Evolutionary conservation across 176 grass and related monocot species (phyloP), one percentile per base, ranked within the genome.

Genomic region (Eragrostis curvula): DNA sequence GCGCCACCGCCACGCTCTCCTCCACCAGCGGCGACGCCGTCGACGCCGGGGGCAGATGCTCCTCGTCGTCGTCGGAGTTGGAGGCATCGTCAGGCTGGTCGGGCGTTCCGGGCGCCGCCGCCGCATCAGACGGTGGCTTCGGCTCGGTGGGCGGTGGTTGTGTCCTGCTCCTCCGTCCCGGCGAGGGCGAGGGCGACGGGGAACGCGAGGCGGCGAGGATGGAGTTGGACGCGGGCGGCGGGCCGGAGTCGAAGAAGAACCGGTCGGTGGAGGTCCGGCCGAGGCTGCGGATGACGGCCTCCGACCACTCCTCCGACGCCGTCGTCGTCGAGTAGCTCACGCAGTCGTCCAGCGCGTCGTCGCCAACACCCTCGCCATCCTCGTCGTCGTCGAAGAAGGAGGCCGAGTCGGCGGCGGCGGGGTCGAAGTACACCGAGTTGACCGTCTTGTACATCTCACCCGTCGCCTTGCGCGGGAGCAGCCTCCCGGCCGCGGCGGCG

Each of bases 1-100:
- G 79, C 72, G 96, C 96, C 81, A 98, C 75, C 62, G 83, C 92
- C 47, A 98, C 88, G 92, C 92, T 95, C 78, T 89, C 92, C 84
- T 94, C 85, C 78, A 98, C 91, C 52, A 86, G 66, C 58, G 78
- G 44, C 46, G 45, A 41, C 25, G 75, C 3, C 39, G 36, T 0
- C 47, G 44, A 61, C 30, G 29, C 44, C 70, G 11, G 5, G 21
- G 80, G 0, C 32, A 46, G 0, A 40, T 51, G 39, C 36, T 68
- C 43, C 0, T 17, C 61, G 36, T 20, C 79, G 14, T 5, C 0
- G 1, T 47, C 41, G 9, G 15, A 8, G 2, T 2, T 8, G 3
- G 71, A 30, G 2, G 12, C 58, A 11, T 40, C 42, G 5, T 16
- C 21, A 1, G n/a, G 18, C 7, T 52, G 27, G 77, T 46, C 25